Percentiles rank a stretch among this genome's conserved stretches.
Evolutionary conservation across 164 flowering plant species (phyloP).

Genomic region (Piper betle): DNA sequence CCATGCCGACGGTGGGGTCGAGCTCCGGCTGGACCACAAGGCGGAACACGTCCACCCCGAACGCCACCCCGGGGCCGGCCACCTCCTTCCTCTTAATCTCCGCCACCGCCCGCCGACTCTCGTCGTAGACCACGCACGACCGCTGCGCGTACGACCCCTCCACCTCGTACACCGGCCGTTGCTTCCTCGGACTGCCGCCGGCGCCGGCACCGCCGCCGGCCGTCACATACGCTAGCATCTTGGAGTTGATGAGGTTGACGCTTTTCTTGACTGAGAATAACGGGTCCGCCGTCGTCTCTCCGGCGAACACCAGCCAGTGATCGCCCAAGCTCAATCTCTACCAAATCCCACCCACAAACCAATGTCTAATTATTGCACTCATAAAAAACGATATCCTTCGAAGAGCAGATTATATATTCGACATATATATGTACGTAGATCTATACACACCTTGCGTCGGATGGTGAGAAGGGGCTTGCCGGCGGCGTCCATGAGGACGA

Average conservation of each 20-base stretch:
- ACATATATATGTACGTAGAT: not conserved
- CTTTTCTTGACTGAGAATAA: constrained; percentile 32
- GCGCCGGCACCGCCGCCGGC: not conserved
- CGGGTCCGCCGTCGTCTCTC: constrained; percentile 39
- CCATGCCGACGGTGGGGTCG: constrained; percentile 52
- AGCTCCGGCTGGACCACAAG: constrained; percentile 44
- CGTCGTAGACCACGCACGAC: constrained; percentile 44
- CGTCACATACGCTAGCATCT: constrained; percentile 33
- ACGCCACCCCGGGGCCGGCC: constrained; percentile 3
- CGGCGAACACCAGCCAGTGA: constrained; percentile 52
- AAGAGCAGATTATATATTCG: no score
- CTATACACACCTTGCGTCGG: constrained; percentile 51
- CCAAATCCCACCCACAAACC: not conserved
- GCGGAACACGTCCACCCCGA: constrained; percentile 61
- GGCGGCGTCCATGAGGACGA: constrained; percentile 56
- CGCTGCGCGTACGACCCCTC: constrained; percentile 62
- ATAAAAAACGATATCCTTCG: no score
- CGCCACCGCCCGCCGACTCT: constrained; percentile 30
- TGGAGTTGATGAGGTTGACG: constrained; percentile 26
- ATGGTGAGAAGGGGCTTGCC: constrained; percentile 57
- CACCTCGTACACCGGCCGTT: constrained; percentile 42
- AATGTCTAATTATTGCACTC: no score
- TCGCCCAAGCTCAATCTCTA: constrained; percentile 58
- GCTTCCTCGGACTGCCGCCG: constrained; percentile 8
- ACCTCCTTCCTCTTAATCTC: constrained; percentile 61